A percentile compares a stretch with the other conserved stretches of the same genome.
These are phyloP conservation scores for Candida gorgasii DNA, from an alignment of 805 yeast genomes.

Conservation along the genomic window DNA sequence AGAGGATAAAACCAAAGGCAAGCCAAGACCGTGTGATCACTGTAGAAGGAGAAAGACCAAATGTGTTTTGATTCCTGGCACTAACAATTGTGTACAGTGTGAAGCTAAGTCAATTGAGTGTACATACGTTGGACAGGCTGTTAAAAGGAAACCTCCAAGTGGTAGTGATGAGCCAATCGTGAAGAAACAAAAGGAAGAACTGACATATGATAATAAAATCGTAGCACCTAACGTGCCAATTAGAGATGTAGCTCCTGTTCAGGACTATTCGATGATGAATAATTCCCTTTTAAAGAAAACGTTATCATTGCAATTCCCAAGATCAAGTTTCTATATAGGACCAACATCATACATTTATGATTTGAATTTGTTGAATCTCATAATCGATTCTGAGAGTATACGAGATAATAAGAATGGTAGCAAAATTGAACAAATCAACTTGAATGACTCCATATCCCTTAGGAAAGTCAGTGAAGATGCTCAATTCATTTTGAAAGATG, in stretches of 20 bases:
- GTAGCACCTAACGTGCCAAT: slow-evolving; percentile 45
- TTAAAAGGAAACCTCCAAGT: slow-evolving; percentile 33
- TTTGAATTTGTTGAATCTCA: slow-evolving; percentile 61
- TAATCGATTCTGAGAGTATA: slow-evolving; percentile 39
- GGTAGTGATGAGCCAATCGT: slow-evolving; percentile 15
- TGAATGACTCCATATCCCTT: slow-evolving; percentile 64
- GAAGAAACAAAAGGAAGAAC: slow-evolving; percentile 25
- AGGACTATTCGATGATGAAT: slow-evolving; percentile 64
- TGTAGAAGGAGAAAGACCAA: slow-evolving; percentile 79
- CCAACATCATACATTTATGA: slow-evolving; percentile 82
- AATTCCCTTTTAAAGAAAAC: slow-evolving; percentile 68
- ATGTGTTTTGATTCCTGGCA: slow-evolving; percentile 68
- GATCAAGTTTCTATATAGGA: slow-evolving; percentile 88
- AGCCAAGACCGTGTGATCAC: slow-evolving; percentile 75
- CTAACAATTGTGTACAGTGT: slow-evolving; percentile 71
- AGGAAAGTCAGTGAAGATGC: slow-evolving; percentile 77
- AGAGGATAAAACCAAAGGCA: slow-evolving; percentile 20
- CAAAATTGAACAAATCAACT: slow-evolving; percentile 77
- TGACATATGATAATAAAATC: slow-evolving; percentile 17
- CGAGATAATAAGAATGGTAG: slow-evolving; percentile 4
- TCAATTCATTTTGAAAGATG: slow-evolving; percentile 79
- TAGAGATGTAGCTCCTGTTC: slow-evolving; percentile 58
- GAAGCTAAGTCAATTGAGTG: slow-evolving; percentile 73
- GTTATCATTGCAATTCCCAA: slow-evolving; percentile 77
- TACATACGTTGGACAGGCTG: slow-evolving; percentile 64